A percentile compares a stretch with the other conserved stretches of the same genome.
Evolutionary conservation across 2,329 filamentous ascomycete genomes (phyloP).

Genomic region (Colletotrichum karsti): DNA sequence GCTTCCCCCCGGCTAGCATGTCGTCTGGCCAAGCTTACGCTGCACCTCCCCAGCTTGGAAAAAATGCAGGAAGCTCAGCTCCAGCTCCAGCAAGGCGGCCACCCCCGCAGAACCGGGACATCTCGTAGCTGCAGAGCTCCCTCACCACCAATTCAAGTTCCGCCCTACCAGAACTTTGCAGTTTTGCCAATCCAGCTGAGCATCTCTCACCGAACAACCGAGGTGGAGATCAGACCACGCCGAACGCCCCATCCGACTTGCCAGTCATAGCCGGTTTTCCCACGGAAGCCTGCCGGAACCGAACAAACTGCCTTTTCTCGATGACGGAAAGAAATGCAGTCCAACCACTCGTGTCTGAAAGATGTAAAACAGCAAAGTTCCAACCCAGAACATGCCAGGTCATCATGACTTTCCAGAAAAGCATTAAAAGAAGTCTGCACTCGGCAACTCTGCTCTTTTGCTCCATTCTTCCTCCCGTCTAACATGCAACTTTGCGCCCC

Average conservation of each 20-base stretch:
- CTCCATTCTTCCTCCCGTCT: not conserved
- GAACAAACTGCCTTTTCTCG: not conserved
- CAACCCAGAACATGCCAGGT: not conserved
- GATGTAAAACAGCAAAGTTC: not conserved
- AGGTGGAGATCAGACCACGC: conserved; percentile 21
- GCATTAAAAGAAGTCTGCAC: not conserved
- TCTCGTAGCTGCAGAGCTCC: conserved; percentile 7
- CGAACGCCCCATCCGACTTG: conserved; percentile 9
- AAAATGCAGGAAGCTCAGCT: not conserved
- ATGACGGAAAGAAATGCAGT: not conserved
- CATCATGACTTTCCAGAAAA: not conserved
- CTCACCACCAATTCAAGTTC: not conserved
- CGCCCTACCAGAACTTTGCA: not conserved
- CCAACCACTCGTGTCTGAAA: not conserved
- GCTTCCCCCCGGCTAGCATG: conserved; percentile 18
- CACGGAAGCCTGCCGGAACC: not conserved
- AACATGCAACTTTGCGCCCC: not conserved
- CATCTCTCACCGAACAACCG: conserved; percentile 23
- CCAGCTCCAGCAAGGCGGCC: not conserved
- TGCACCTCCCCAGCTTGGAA: not conserved
- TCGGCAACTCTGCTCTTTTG: not conserved
- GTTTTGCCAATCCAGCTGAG: not conserved
- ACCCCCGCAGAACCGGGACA: conserved; percentile 22
- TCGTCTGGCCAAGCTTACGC: not conserved
- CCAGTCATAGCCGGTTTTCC: conserved; percentile 22